Evolutionary conservation across 2,329 filamentous ascomycete genomes (phyloP).

Genomic region (Ceratocystis harringtonii): DNA sequence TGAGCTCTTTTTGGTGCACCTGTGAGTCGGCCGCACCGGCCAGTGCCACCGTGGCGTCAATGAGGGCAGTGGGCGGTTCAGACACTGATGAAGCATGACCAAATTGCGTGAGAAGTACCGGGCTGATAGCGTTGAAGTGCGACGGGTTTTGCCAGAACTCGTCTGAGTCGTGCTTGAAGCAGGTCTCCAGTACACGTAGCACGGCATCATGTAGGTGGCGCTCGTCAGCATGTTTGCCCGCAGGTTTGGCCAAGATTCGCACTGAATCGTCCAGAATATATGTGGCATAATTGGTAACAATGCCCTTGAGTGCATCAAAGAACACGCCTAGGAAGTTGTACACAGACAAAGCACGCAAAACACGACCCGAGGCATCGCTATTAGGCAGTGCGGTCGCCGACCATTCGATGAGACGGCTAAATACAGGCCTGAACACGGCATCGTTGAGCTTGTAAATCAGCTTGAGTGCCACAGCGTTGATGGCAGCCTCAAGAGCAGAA

Average conservation of each 20-base stretch:
- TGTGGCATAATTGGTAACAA: slow-evolving; percentile 81
- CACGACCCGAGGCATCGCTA: slow-evolving; percentile 42
- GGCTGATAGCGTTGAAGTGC: slow-evolving; percentile 62
- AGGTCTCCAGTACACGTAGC: slow-evolving; percentile 55
- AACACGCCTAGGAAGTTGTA: slow-evolving; percentile 69
- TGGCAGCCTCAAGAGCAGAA: slow-evolving; percentile 43
- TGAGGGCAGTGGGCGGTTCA: slow-evolving; percentile 38
- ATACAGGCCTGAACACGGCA: slow-evolving; percentile 80
- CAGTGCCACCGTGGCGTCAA: slow-evolving; percentile 65
- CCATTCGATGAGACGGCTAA: slow-evolving; percentile 76
- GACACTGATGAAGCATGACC: slow-evolving; percentile 20
- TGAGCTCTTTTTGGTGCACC: slow-evolving; percentile 83
- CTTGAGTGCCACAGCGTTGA: slow-evolving; percentile 61
- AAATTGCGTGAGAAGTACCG: slow-evolving; percentile 55
- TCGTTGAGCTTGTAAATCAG: slow-evolving; percentile 98
- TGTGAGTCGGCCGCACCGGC: slow-evolving; percentile 68
- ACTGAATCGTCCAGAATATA: slow-evolving; percentile 68
- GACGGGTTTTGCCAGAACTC: slow-evolving; percentile 90
- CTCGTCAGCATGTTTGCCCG: slow-evolving; percentile 32
- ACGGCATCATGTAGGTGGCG: slow-evolving; percentile 52
- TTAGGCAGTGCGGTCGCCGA: slow-evolving; percentile 43
- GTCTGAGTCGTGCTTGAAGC: slow-evolving; percentile 81
- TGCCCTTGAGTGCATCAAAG: slow-evolving; percentile 77
- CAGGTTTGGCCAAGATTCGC: slow-evolving; percentile 37
- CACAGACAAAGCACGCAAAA: slow-evolving; percentile 55